phyloP scores from a whole-genome alignment of 306 rosid genomes.

The Erythrophleum fordii region DNA sequence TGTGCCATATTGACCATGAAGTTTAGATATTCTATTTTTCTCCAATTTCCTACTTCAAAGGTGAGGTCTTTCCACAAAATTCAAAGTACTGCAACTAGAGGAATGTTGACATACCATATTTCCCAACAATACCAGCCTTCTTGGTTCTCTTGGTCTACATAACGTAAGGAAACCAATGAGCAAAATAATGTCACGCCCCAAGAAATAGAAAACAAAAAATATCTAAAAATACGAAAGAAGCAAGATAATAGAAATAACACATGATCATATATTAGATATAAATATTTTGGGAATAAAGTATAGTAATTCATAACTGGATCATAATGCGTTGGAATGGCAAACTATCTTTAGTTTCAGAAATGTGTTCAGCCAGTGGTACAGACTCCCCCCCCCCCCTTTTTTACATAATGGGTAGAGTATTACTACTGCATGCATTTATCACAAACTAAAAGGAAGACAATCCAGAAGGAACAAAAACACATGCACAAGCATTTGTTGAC shows the following conservation, averaged over 20 bases:
- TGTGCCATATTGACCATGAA: not conserved
- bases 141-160: conserved; percentile 69
- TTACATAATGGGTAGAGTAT: not conserved
- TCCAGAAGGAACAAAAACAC: not conserved
- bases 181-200: not conserved
- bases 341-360: not conserved
- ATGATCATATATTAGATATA: not conserved
- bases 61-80: not conserved
- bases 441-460: not conserved
- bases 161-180: not conserved
- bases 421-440: not conserved
- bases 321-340: not conserved
- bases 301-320: not conserved
- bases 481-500: not conserved
- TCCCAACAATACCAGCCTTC: conserved; percentile 73
- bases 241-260: not conserved
- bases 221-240: not conserved
- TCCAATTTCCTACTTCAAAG: not conserved
- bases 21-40: not conserved
- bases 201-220: not conserved
- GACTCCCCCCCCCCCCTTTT: not conserved
- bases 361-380: not conserved
- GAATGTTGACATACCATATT: conserved; percentile 52
- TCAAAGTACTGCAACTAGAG: not conserved
- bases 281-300: not conserved